These are phyloP conservation scores for Xerocomus nothofagi DNA, from an alignment of 1,284 basidiomycete species.

Conservation along the genomic window DNA sequence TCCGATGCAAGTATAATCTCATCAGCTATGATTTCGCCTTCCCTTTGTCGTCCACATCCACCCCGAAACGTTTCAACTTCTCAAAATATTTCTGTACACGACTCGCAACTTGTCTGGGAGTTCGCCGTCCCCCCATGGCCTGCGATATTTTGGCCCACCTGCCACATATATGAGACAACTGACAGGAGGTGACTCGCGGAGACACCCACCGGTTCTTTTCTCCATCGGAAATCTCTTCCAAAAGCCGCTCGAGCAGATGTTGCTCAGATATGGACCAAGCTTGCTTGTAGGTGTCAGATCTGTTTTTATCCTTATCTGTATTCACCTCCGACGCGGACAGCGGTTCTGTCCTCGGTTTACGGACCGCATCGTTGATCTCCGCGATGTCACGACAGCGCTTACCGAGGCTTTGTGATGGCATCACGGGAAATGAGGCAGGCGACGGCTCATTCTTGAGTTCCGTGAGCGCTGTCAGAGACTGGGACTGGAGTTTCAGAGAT, in stretches of 20 bases:
- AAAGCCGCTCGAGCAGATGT: slow-evolving; percentile 65
- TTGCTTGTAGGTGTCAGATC: slow-evolving; percentile 73
- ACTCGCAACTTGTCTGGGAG: slow-evolving; percentile 79
- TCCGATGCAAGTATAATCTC: not conserved
- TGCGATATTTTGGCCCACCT: slow-evolving; percentile 79
- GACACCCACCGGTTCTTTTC: slow-evolving; percentile 64
- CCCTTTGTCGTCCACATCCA: slow-evolving; percentile 42
- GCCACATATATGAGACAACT: slow-evolving; percentile 6
- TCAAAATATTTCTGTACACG: slow-evolving; percentile 84
- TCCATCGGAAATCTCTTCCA: slow-evolving; percentile 75
- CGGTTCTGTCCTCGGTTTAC: slow-evolving; percentile 23
- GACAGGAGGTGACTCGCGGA: slow-evolving; percentile 2
- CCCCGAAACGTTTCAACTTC: slow-evolving; percentile 73
- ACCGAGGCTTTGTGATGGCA: slow-evolving; percentile 23
- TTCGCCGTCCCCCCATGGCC: slow-evolving; percentile 73
- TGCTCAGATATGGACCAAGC: slow-evolving; percentile 75
- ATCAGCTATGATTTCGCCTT: slow-evolving; percentile 26
- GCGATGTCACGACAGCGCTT: slow-evolving; percentile 30
- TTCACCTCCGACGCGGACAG: slow-evolving; percentile 17
- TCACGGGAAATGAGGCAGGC: slow-evolving; percentile 6
- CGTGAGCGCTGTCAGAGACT: slow-evolving; percentile 8
- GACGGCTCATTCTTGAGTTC: slow-evolving; percentile 14
- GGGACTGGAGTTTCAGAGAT: slow-evolving; percentile 35
- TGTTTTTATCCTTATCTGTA: slow-evolving; percentile 41
- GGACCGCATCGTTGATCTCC: slow-evolving; percentile 8